phyloP scores from a whole-genome alignment of 2,329 filamentous ascomycete genomes.

The Paecilomyces dactylethromorphus region DNA sequence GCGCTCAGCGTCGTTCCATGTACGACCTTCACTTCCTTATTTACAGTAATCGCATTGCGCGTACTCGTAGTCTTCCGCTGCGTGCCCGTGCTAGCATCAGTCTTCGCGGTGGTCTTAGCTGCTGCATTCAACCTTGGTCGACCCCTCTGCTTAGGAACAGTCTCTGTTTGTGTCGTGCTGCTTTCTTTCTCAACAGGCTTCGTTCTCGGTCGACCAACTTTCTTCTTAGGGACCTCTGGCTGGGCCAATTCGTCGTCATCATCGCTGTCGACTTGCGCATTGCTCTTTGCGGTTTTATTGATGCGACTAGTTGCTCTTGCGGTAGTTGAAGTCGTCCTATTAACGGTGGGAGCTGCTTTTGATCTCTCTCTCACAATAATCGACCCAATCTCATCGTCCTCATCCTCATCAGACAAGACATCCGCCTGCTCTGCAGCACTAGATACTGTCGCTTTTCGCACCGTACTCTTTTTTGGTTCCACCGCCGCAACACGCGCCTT shows the following conservation, averaged over 20 bases:
- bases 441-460: constrained; percentile 4
- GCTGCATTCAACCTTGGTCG: constrained; percentile 20
- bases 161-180: constrained; percentile 7
- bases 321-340: constrained; percentile 6
- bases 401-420: background rate
- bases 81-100: constrained; percentile 9
- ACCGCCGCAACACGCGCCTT: constrained; percentile 5
- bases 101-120: constrained; percentile 8
- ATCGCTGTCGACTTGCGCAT: constrained; percentile 8
- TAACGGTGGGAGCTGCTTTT: constrained; percentile 6
- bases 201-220: constrained; percentile 13
- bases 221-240: constrained; percentile 14
- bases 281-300: constrained; percentile 1
- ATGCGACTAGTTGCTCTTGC: background rate
- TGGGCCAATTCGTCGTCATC: constrained; percentile 20
- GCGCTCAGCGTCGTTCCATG: constrained; percentile 17
- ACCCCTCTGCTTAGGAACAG: constrained; percentile 14
- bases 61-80: constrained; percentile 7
- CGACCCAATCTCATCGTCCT: constrained; percentile 16
- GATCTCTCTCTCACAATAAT: constrained; percentile 7
- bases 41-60: constrained; percentile 7
- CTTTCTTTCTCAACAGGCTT: constrained; percentile 8
- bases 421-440: constrained; percentile 1
- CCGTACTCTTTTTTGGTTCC: constrained; percentile 8
- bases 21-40: constrained; percentile 15